Evolutionary conservation across 2,329 filamentous ascomycete species (phyloP).

Genomic region (Aspergillus novofumigatus): DNA sequence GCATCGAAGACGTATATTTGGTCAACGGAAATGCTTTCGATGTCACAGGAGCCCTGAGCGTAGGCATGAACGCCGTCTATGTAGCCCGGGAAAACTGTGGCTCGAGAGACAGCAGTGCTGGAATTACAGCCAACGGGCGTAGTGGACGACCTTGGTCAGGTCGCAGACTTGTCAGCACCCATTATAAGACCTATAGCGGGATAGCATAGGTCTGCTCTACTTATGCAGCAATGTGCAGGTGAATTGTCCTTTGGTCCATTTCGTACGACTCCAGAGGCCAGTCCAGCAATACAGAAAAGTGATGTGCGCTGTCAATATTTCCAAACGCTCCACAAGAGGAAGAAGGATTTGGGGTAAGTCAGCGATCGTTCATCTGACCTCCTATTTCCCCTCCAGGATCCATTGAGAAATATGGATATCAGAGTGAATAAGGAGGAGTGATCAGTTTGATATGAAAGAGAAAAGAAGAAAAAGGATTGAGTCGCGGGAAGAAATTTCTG

Average conservation of each 20-base stretch:
- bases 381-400: slow-evolving; percentile 46
- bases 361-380: slow-evolving; percentile 41
- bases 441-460: slow-evolving; percentile 37
- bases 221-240: background rate
- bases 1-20: slow-evolving; percentile 58
- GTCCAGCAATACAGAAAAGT: slow-evolving; percentile 5
- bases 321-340: slow-evolving; percentile 42
- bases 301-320: slow-evolving; percentile 45
- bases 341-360: slow-evolving; percentile 45
- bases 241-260: background rate
- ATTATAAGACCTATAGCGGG: background rate
- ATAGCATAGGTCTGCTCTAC: background rate
- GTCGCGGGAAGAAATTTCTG: slow-evolving; percentile 17
- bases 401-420: slow-evolving; percentile 34
- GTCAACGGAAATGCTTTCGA: slow-evolving; percentile 73
- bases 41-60: slow-evolving; percentile 58
- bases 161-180: slow-evolving; percentile 40
- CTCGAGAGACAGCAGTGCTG: slow-evolving; percentile 58
- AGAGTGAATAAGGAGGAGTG: slow-evolving; percentile 47
- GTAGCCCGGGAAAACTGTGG: slow-evolving; percentile 60
- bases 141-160: slow-evolving; percentile 55
- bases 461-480: slow-evolving; percentile 27
- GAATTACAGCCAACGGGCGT: slow-evolving; percentile 51
- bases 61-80: slow-evolving; percentile 63
- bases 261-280: background rate